These are phyloP conservation scores for Allodekkera sacchari DNA, from an alignment of 805 yeast genomes.

Conservation along the genomic window DNA sequence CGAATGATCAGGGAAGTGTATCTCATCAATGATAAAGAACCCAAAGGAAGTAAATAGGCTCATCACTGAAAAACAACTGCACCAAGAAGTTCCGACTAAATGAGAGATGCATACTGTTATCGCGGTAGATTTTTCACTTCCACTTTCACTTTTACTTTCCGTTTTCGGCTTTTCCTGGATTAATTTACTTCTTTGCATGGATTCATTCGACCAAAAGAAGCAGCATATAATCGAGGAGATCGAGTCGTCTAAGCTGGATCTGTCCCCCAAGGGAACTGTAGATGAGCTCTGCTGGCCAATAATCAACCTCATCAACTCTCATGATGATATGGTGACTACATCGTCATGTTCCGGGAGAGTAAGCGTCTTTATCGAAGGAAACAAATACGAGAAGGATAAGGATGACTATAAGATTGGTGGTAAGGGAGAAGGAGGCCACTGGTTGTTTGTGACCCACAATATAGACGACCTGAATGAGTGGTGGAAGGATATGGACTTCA, in stretches of 20 bases:
- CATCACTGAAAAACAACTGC: too few relatives aligned
- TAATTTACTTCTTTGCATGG: slow-evolving; percentile 13
- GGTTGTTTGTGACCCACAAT: slow-evolving; percentile 78
- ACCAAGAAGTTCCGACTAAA: too few relatives aligned
- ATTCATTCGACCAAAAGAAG: slow-evolving; percentile 66
- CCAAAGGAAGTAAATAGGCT: slow-evolving; percentile 72
- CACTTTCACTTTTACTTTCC: too few relatives aligned
- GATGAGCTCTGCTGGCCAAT: slow-evolving; percentile 69
- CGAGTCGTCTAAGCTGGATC: slow-evolving; percentile 38
- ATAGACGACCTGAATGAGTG: slow-evolving; percentile 38
- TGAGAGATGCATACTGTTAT: too few relatives aligned
- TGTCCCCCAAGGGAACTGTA: slow-evolving; percentile 86
- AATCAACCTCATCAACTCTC: slow-evolving; percentile 56
- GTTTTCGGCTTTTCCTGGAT: neutral
- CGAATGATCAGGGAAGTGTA: slow-evolving; percentile 41
- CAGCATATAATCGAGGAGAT: slow-evolving; percentile 45
- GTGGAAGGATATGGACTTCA: slow-evolving; percentile 30
- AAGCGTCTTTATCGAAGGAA: slow-evolving; percentile 77
- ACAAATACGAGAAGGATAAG: slow-evolving; percentile 17
- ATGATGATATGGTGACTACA: slow-evolving; percentile 68
- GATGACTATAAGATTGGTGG: slow-evolving; percentile 50
- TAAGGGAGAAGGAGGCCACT: slow-evolving; percentile 76
- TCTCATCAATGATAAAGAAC: slow-evolving; percentile 86
- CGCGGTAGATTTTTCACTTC: too few relatives aligned
- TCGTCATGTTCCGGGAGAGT: slow-evolving; percentile 86